Percentiles rank a stretch among this genome's conserved stretches.
Evolutionary conservation across 2,329 filamentous ascomycete species (phyloP).

Genomic region (Aspergillus floridensis): DNA sequence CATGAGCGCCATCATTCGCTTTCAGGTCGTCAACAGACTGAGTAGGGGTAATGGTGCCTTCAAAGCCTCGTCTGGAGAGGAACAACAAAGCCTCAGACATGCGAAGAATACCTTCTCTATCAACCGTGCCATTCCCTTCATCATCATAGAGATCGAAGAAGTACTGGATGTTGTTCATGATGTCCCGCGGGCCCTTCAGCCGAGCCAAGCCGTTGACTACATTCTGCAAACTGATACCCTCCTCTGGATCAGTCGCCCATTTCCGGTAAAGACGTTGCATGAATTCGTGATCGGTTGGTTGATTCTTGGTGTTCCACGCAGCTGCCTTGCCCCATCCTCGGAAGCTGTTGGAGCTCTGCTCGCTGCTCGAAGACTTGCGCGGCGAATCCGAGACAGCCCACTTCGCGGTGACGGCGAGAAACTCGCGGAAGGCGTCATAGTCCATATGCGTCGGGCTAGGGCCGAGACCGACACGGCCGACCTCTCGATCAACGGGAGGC

Average conservation of each 20-base stretch:
- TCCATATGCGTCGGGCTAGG: constrained; percentile 93
- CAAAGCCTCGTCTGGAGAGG: constrained; percentile 81
- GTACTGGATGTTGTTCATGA: constrained; percentile 96
- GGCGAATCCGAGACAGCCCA: constrained; percentile 93
- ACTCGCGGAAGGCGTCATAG: constrained; percentile 93
- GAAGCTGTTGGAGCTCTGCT: constrained; percentile 56
- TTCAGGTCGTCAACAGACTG: constrained; percentile 57
- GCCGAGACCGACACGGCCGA: constrained; percentile 81
- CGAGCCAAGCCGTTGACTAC: constrained; percentile 87
- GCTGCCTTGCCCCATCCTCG: constrained; percentile 49
- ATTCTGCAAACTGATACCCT: constrained; percentile 81
- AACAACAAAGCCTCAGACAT: constrained; percentile 95
- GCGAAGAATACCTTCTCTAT: constrained; percentile 88
- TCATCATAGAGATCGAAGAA: constrained; percentile 98
- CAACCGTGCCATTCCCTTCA: constrained; percentile 82
- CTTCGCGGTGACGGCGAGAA: constrained; percentile 81
- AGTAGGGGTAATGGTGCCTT: constrained; percentile 68
- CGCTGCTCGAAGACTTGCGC: constrained; percentile 47
- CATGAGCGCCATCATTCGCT: constrained; percentile 32
- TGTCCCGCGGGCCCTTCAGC: constrained; percentile 90
- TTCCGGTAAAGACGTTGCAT: constrained; percentile 80
- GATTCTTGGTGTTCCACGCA: constrained; percentile 58
- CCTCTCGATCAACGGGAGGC: constrained; percentile 63
- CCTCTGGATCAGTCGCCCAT: constrained; percentile 78
- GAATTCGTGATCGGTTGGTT: constrained; percentile 92